phyloP scores from a whole-genome alignment of 1,284 basidiomycete species.

The Microbotryomycetes sp. region DNA sequence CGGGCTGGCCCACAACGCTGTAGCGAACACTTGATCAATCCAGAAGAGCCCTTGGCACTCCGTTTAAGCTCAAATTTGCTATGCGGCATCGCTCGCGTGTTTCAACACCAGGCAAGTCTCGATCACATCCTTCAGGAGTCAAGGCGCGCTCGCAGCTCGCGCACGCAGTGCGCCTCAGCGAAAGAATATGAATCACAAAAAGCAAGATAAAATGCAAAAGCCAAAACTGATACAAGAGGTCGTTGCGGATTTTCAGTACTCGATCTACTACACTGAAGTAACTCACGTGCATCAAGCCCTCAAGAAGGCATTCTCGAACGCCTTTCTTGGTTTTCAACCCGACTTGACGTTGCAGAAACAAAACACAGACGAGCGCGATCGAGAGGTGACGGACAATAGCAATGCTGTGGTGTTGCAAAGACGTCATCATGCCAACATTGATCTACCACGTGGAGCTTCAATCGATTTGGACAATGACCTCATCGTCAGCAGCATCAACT shows the following conservation, averaged over 20 bases:
- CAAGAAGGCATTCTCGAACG: constrained; percentile 21
- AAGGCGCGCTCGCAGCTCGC: too few species aligned
- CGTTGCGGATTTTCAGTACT: too few species aligned
- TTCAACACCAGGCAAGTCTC: constrained; percentile 20
- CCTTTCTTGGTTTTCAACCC: background rate
- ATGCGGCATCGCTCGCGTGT: constrained; percentile 25
- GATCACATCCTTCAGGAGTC: background rate
- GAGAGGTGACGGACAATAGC: background rate
- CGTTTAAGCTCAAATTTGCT: constrained; percentile 21
- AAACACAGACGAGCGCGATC: background rate
- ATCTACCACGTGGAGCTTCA: too few species aligned
- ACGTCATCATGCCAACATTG: background rate
- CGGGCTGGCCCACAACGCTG: background rate
- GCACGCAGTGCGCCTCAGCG: too few species aligned
- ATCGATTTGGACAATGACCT: background rate
- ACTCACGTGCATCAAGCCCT: constrained; percentile 17
- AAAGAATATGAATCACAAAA: too few species aligned
- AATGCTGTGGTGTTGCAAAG: background rate
- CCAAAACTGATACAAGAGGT: too few species aligned
- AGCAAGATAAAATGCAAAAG: too few species aligned
- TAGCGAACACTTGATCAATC: constrained; percentile 27
- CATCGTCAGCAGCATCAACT: background rate
- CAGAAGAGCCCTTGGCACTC: constrained; percentile 33
- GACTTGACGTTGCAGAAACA: background rate
- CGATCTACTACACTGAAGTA: constrained; percentile 22